Conservation (phyloP, 1,139 yeast species). For the Sugiyamaella neomexicana region DNA sequence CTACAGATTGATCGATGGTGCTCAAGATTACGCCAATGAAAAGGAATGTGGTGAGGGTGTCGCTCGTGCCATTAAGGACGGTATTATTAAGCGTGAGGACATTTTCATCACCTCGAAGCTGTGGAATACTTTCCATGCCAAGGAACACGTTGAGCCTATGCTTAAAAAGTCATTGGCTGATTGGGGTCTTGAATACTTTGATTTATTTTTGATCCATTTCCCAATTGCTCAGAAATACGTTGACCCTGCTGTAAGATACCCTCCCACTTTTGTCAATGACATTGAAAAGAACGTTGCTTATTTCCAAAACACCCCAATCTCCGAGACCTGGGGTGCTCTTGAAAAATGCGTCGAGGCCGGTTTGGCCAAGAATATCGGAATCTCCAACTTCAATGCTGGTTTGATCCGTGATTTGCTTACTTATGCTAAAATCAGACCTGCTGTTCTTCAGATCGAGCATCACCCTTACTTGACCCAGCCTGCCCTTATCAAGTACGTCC, state of each 20-base stretch:
- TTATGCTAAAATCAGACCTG: conserved; percentile 71
- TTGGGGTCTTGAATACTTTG: conserved; percentile 60
- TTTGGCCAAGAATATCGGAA: conserved; percentile 73
- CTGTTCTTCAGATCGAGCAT: conserved; percentile 84
- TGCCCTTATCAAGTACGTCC: conserved; percentile 61
- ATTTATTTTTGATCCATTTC: conserved; percentile 64
- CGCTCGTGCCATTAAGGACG: conserved; percentile 42
- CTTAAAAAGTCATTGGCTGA: conserved; percentile 53
- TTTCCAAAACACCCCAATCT: conserved; percentile 57
- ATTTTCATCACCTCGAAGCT: conserved; percentile 47
- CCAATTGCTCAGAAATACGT: conserved; percentile 54
- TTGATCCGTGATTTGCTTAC: conserved; percentile 72
- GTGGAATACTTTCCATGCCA: conserved; percentile 47
- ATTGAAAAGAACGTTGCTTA: conserved; percentile 51
- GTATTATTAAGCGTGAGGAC: conserved; percentile 44
- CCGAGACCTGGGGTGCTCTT: conserved; percentile 76
- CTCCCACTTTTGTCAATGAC: conserved; percentile 66
- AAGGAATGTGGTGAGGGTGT: conserved; percentile 46
- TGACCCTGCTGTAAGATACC: conserved; percentile 66
- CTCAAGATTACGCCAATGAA: conserved; percentile 46
- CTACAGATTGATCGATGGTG: conserved; percentile 48
- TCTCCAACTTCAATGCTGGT: conserved; percentile 80
- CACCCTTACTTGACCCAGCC: conserved; percentile 89
- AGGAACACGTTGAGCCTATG: conserved; percentile 49
- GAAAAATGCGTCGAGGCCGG: conserved; percentile 64